A percentile compares a stretch with the other conserved stretches of the same genome.
phyloP scores from a whole-genome alignment of 768 basidiomycete genomes.

The Agaricus blazei region DNA sequence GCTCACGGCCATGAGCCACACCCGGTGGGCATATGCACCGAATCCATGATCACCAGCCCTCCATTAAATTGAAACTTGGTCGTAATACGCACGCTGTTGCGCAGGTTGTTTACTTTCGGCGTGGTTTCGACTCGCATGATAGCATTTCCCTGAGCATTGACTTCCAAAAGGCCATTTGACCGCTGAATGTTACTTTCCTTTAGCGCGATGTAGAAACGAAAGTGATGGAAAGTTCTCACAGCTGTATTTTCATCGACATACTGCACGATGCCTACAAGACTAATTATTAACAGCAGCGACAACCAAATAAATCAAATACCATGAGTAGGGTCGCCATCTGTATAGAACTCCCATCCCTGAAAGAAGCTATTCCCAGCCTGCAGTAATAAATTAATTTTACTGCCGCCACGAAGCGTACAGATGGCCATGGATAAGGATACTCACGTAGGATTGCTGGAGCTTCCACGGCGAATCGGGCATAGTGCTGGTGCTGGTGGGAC shows the following conservation, averaged over 20 bases:
- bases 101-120: constrained; percentile 55
- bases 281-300: neutral
- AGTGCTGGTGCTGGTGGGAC: constrained; percentile 14
- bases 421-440: constrained; percentile 17
- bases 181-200: constrained; percentile 27
- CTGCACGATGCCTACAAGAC: constrained; percentile 39
- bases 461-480: constrained; percentile 51
- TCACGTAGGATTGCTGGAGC: constrained; percentile 52
- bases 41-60: constrained; percentile 75
- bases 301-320: constrained; percentile 29
- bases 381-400: neutral
- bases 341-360: constrained; percentile 74
- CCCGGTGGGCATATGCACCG: constrained; percentile 85
- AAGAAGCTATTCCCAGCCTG: constrained; percentile 74
- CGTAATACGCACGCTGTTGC: constrained; percentile 77
- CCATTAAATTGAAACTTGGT: constrained; percentile 56
- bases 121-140: constrained; percentile 91
- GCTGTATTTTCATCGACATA: constrained; percentile 62
- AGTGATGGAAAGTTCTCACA: constrained; percentile 30
- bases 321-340: constrained; percentile 67
- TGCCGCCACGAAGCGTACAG: neutral
- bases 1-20: constrained; percentile 82
- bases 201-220: neutral
- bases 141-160: constrained; percentile 71
- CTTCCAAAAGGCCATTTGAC: constrained; percentile 52